These are phyloP conservation scores for Hypomyces perniciosus DNA, from an alignment of 2,329 filamentous ascomycete genomes.

Conservation along the genomic window DNA sequence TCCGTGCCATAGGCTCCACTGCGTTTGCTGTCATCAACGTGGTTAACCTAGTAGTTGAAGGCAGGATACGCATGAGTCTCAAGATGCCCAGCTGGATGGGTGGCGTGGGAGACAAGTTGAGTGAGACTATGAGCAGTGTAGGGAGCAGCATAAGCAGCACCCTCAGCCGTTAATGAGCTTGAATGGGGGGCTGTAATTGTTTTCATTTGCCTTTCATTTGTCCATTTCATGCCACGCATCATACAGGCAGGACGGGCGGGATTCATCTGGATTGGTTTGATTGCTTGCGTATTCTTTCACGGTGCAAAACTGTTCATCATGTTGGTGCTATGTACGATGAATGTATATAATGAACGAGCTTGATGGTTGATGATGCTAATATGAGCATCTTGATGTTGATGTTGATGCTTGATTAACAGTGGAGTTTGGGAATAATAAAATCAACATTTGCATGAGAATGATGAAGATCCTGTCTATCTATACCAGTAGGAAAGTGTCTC, in stretches of 20 bases:
- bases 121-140: constrained; percentile 45
- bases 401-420: background rate
- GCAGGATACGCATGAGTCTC: constrained; percentile 59
- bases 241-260: background rate
- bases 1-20: constrained; percentile 76
- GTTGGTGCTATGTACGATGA: constrained; percentile 15
- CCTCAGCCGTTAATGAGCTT: constrained; percentile 19
- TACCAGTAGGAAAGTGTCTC: background rate
- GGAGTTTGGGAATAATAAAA: background rate
- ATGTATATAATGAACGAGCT: constrained; percentile 11
- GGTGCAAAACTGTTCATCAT: constrained; percentile 4
- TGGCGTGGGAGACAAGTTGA: constrained; percentile 37
- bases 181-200: background rate
- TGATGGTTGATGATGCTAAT: constrained; percentile 3
- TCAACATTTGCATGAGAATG: background rate
- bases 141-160: constrained; percentile 42
- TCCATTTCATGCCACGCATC: background rate
- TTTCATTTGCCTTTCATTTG: background rate
- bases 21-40: constrained; percentile 80
- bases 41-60: constrained; percentile 81
- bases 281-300: background rate
- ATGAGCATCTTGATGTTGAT: background rate
- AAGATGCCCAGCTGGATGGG: constrained; percentile 43
- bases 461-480: background rate
- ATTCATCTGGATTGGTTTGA: background rate